Evolutionary conservation across 441 rosid genomes (phyloP), one percentile per base, ranked within the genome.

Genomic region (Capsella rubella): DNA sequence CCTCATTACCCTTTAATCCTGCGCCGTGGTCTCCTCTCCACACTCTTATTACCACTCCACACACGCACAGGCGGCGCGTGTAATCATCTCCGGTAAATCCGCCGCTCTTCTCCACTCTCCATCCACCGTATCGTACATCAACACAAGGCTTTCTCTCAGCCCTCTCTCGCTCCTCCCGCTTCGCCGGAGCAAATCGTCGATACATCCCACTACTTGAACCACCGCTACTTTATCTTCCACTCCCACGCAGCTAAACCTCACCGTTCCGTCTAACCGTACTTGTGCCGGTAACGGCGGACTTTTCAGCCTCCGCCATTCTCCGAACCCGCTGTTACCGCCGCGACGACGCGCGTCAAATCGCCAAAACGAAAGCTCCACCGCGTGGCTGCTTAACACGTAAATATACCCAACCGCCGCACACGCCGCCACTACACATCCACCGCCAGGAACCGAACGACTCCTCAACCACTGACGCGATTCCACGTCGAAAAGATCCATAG

Each of bases 321-420:
- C 97, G 3, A 90, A 90, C 8, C 77, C 83, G 1, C 9, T 35
- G 29, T 57, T 57, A 0, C 80, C 78, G 0, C 78, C 83, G 1
- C 57, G 59, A 2, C 75, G 77, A 40, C 94, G 73, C 3, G 74
- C 98, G 69, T 88, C 84, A 81, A 89, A 88, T 37, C 90, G 60
- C 98, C 96, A 93, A 47, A 91, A 93, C 1, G 98, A 87, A 4
- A 91, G 88, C 84, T 91, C 97, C 72, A 91, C 94, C 45, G 95
- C 96, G 56, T 93, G 96, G 64, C 95, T 93, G 0, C 91, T 86
- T 11, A 93, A 71, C 15, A 91, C 80, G 18, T 89, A 91, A 4
- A 93, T 69, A 50, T 69, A 69, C 6, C 92, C 92, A 3, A 47
- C 79, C 9, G 89, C 83, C 0, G 93, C 90, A 42, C 98, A 91